A percentile compares a stretch with the other conserved stretches of the same genome.
These are phyloP conservation scores for Cicer arietinum DNA, from an alignment of 306 rosid species.

Conservation along the genomic window DNA sequence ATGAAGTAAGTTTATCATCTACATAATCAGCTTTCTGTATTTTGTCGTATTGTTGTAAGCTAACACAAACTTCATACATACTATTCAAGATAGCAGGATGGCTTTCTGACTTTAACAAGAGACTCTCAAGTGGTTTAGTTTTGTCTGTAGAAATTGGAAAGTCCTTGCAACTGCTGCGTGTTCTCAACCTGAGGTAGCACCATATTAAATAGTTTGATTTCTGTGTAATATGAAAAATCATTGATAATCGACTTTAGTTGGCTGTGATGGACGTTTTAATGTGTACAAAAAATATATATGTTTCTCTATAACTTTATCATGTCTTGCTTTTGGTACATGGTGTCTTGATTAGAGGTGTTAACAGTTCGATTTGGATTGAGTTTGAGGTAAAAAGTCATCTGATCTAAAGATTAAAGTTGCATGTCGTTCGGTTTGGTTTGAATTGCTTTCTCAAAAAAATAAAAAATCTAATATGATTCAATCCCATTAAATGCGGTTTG, in stretches of 20 bases:
- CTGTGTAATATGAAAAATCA: slow-evolving; percentile 24
- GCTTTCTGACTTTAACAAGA: slow-evolving; percentile 67
- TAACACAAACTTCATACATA: slow-evolving; percentile 41
- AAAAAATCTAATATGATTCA: not conserved
- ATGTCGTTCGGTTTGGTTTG: not conserved
- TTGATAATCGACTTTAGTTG: slow-evolving; percentile 22
- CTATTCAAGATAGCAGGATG: slow-evolving; percentile 82
- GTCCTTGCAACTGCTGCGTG: slow-evolving; percentile 75
- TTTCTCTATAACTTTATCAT: slow-evolving; percentile 18
- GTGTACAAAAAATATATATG: slow-evolving; percentile 16
- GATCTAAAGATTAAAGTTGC: not conserved
- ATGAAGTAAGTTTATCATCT: slow-evolving; percentile 65
- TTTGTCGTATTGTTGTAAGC: slow-evolving; percentile 32
- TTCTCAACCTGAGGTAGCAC: slow-evolving; percentile 79
- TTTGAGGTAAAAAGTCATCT: not conserved
- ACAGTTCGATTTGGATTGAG: not conserved
- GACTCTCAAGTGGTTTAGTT: slow-evolving; percentile 45
- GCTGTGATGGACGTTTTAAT: slow-evolving; percentile 18
- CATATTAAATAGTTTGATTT: slow-evolving; percentile 35
- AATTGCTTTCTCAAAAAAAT: not conserved
- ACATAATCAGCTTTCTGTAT: slow-evolving; percentile 33
- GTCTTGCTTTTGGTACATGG: slow-evolving; percentile 30
- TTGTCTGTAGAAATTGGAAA: slow-evolving; percentile 51
- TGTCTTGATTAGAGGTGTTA: not conserved
- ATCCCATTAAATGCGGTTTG: not conserved